Percentiles rank a stretch among this genome's conserved stretches.
Conservation (phyloP, 108 stramenopile species). For the Cyclotella distinguenda region DNA sequence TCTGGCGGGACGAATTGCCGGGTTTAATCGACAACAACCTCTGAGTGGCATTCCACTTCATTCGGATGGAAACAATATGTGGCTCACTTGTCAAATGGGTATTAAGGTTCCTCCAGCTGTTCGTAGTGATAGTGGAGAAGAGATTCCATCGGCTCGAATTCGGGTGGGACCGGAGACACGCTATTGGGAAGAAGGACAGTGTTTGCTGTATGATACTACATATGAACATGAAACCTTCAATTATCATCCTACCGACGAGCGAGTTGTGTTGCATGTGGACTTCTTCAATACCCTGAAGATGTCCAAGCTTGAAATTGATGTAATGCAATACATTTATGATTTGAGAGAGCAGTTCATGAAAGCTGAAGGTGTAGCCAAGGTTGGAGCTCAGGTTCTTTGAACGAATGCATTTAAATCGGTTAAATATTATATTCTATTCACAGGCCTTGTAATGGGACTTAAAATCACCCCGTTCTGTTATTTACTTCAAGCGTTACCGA, state of each 20-base stretch:
- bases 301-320: slow-evolving; percentile 76
- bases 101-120: slow-evolving; percentile 52
- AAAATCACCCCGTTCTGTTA: too few relatives aligned
- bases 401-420: not conserved
- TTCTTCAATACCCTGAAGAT: slow-evolving; percentile 84
- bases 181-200: slow-evolving; percentile 65
- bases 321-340: slow-evolving; percentile 84
- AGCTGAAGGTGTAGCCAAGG: slow-evolving; percentile 84
- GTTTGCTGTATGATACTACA: slow-evolving; percentile 84
- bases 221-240: slow-evolving; percentile 86
- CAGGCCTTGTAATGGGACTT: too few relatives aligned
- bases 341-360: slow-evolving; percentile 85
- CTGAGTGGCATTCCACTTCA: slow-evolving; percentile 76
- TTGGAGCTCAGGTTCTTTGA: slow-evolving; percentile 79
- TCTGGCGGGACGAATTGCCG: slow-evolving; percentile 81
- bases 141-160: slow-evolving; percentile 55
- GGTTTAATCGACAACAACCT: slow-evolving; percentile 85
- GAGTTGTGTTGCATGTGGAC: slow-evolving; percentile 87
- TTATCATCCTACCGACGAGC: slow-evolving; percentile 64
- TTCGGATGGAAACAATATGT: slow-evolving; percentile 90
- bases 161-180: slow-evolving; percentile 76
- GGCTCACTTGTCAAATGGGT: slow-evolving; percentile 87
- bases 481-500: too few relatives aligned
- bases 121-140: slow-evolving; percentile 26
- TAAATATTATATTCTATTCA: too few relatives aligned